A percentile compares a stretch with the other conserved stretches of the same genome.
These are phyloP conservation scores for Lasiosphaeria miniovina DNA, from an alignment of 495 filamentous ascomycete genomes.

Conservation along the genomic window DNA sequence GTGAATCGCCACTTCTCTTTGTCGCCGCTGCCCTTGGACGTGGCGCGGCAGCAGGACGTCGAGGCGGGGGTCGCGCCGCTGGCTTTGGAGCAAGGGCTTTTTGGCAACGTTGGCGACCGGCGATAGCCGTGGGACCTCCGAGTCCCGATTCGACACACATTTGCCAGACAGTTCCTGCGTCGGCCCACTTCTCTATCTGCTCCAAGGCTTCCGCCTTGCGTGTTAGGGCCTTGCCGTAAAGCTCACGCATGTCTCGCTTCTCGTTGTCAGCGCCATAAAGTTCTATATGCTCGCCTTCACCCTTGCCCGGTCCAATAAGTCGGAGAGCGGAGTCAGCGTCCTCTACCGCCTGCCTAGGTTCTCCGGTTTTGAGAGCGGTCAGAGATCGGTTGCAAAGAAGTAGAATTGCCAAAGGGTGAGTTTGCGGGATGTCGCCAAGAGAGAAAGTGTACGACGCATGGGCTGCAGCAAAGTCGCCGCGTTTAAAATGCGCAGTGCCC, in stretches of 20 bases:
- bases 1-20: constrained; percentile 41
- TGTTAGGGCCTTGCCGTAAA: constrained; percentile 87
- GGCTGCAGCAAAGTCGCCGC: constrained; percentile 84
- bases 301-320: constrained; percentile 74
- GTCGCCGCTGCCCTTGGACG: constrained; percentile 34
- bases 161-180: constrained; percentile 78
- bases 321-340: constrained; percentile 80
- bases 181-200: constrained; percentile 89
- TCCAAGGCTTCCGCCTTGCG: constrained; percentile 95
- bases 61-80: constrained; percentile 15
- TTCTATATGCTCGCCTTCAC: constrained; percentile 74
- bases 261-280: constrained; percentile 54
- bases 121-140: constrained; percentile 76
- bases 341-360: constrained; percentile 75
- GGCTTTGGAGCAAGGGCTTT: constrained; percentile 68
- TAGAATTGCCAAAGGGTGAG: constrained; percentile 82
- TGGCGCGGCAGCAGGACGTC: constrained; percentile 44
- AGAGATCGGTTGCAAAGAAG: constrained; percentile 90
- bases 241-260: constrained; percentile 83
- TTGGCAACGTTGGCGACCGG: constrained; percentile 87
- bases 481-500: constrained; percentile 86
- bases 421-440: constrained; percentile 66
- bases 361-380: constrained; percentile 82
- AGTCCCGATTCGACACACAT: constrained; percentile 77
- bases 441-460: constrained; percentile 78